Evolutionary conservation across 2,329 filamentous ascomycete species (phyloP).

Genomic region (Fusarium sp.): DNA sequence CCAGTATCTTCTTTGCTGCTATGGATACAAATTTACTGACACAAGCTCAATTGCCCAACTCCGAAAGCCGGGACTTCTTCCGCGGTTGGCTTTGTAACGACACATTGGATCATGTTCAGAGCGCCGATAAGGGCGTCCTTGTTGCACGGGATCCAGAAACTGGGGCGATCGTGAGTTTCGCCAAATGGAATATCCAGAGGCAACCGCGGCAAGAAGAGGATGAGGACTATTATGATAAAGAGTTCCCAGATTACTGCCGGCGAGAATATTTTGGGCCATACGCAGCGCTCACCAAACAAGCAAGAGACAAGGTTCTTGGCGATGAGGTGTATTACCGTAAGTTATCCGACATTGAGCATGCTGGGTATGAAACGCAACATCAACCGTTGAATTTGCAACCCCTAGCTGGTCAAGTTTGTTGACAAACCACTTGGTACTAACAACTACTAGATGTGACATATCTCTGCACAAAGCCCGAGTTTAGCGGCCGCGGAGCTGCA

Average conservation of each 20-base stretch:
- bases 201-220: slow-evolving; percentile 25
- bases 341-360: slow-evolving; percentile 37
- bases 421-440: slow-evolving; percentile 18
- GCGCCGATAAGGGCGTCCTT: slow-evolving; percentile 47
- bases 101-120: slow-evolving; percentile 45
- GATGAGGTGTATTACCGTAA: slow-evolving; percentile 51
- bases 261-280: slow-evolving; percentile 51
- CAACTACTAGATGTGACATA: slow-evolving; percentile 52
- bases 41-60: slow-evolving; percentile 54
- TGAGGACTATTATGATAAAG: slow-evolving; percentile 37
- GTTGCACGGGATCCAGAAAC: slow-evolving; percentile 49
- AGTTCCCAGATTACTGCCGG: slow-evolving; percentile 47
- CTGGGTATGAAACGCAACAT: background rate
- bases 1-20: slow-evolving; percentile 52
- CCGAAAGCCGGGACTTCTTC: slow-evolving; percentile 46
- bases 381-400: background rate
- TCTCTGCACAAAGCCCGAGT: slow-evolving; percentile 53
- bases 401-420: background rate
- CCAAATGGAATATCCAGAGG: slow-evolving; percentile 51
- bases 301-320: slow-evolving; percentile 48
- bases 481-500: slow-evolving; percentile 52
- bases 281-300: slow-evolving; percentile 46
- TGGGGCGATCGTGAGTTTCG: slow-evolving; percentile 49
- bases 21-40: slow-evolving; percentile 55
- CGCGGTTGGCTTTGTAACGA: slow-evolving; percentile 48